Evolutionary conservation across 164 flowering plant species (phyloP).

Genomic region (Kingdonia uniflora): DNA sequence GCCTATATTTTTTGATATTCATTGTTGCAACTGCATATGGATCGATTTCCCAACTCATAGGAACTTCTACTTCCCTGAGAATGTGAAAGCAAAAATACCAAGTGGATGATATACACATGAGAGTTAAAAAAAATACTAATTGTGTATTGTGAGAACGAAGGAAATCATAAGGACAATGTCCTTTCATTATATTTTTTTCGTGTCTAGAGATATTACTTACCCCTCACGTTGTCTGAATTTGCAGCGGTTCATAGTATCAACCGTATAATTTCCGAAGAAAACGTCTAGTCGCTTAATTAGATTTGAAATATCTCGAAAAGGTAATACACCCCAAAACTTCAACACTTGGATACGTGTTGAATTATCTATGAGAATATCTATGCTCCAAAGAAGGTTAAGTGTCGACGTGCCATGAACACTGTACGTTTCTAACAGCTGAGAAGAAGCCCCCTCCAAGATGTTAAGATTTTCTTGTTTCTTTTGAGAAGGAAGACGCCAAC

Average conservation of each 20-base stretch:
- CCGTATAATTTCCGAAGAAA: conserved; percentile 10
- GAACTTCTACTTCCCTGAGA: conserved; percentile 15
- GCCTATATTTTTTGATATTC: not conserved
- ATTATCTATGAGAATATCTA: conserved; percentile 23
- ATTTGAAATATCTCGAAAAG: conserved; percentile 9
- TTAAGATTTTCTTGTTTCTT: conserved; percentile 2
- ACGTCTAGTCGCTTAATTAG: conserved; percentile 10
- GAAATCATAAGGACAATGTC: too few species aligned
- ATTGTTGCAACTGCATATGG: not conserved
- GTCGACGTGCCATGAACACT: conserved; percentile 15
- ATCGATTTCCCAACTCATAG: conserved; percentile 12
- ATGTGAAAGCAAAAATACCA: too few species aligned
- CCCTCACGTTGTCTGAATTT: conserved; percentile 14
- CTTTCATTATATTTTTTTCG: too few species aligned
- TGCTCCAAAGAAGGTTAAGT: conserved; percentile 27
- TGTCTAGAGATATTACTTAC: conserved; percentile 14
- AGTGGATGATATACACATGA: too few species aligned
- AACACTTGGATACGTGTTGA: conserved; percentile 21
- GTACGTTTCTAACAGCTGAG: conserved; percentile 19
- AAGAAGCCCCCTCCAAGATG: conserved; percentile 10
- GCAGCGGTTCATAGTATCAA: conserved; percentile 8
- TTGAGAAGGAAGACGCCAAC: conserved; percentile 26
- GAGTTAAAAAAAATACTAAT: too few species aligned
- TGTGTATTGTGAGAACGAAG: too few species aligned
- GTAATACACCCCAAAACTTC: conserved; percentile 24